A percentile compares a stretch with the other conserved stretches of the same genome.
Conservation (phyloP, 305 asterid species). For the Solanum aculeatissimum region DNA sequence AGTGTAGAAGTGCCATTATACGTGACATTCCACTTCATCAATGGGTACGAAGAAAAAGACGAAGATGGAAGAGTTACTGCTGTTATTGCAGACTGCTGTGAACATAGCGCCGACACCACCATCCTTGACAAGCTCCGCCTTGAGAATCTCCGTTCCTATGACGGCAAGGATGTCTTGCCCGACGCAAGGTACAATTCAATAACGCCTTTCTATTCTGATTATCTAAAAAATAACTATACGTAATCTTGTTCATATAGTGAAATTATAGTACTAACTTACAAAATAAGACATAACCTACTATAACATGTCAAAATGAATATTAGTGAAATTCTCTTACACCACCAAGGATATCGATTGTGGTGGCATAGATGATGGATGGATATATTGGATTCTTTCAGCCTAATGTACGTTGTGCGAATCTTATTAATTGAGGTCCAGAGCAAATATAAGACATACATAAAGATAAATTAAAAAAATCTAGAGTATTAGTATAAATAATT, state of each 20-base stretch:
- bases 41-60: slow-evolving; percentile 90
- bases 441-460: background rate
- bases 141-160: slow-evolving; percentile 47
- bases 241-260: background rate
- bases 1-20: slow-evolving; percentile 88
- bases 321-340: background rate
- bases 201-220: background rate
- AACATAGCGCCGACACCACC: slow-evolving; percentile 72
- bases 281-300: background rate
- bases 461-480: background rate
- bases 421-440: too few relatives aligned
- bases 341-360: background rate
- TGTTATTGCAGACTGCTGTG: slow-evolving; percentile 82
- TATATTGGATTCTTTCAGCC: background rate
- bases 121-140: slow-evolving; percentile 65
- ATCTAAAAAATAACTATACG: background rate
- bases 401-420: too few relatives aligned
- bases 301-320: background rate
- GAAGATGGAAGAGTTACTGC: slow-evolving; percentile 71
- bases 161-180: slow-evolving; percentile 68
- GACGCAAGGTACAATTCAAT: slow-evolving; percentile 50
- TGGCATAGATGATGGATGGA: background rate
- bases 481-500: background rate
- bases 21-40: slow-evolving; percentile 86
- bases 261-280: background rate